Evolutionary conservation across 768 basidiomycete genomes (phyloP).

Genomic region (Trametes meyenii): DNA sequence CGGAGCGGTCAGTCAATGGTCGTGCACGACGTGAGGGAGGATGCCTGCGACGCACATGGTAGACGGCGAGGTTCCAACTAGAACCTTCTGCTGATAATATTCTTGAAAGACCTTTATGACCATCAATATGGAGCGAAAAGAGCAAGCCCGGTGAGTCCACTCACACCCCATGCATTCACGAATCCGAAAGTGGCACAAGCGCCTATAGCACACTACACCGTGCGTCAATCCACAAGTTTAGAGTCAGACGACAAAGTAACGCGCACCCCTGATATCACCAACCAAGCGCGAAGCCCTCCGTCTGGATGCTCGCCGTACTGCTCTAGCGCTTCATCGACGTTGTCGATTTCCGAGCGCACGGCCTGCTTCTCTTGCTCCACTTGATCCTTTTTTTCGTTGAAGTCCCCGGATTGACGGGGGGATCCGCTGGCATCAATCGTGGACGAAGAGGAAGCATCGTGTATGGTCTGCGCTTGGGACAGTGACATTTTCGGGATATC

Average conservation of each 20-base stretch:
- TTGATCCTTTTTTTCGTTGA: slow-evolving; percentile 4
- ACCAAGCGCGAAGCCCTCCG: slow-evolving; percentile 48
- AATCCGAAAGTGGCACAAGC: slow-evolving; percentile 62
- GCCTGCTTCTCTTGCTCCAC: slow-evolving; percentile 2
- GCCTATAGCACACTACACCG: slow-evolving; percentile 34
- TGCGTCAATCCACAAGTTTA: too few species aligned
- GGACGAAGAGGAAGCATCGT: slow-evolving; percentile 7
- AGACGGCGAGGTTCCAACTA: slow-evolving; percentile 56
- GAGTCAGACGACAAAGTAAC: too few species aligned
- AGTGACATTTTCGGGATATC: background rate
- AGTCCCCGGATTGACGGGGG: slow-evolving; percentile 6
- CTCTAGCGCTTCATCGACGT: slow-evolving; percentile 3
- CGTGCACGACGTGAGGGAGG: background rate
- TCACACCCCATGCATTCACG: slow-evolving; percentile 75
- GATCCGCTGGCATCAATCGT: background rate
- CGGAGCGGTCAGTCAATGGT: background rate
- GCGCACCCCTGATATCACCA: slow-evolving; percentile 44
- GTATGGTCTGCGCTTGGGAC: background rate
- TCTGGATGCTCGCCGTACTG: slow-evolving; percentile 40
- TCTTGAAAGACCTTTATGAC: slow-evolving; percentile 64
- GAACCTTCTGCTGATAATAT: slow-evolving; percentile 61
- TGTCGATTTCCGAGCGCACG: slow-evolving; percentile 12
- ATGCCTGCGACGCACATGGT: slow-evolving; percentile 49
- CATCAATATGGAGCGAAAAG: background rate
- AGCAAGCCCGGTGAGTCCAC: slow-evolving; percentile 27